Evolutionary conservation across 169 alveolate genomes (phyloP), one percentile per base, ranked within the genome.

Genomic region (Cryptosporidium xiaoi): DNA sequence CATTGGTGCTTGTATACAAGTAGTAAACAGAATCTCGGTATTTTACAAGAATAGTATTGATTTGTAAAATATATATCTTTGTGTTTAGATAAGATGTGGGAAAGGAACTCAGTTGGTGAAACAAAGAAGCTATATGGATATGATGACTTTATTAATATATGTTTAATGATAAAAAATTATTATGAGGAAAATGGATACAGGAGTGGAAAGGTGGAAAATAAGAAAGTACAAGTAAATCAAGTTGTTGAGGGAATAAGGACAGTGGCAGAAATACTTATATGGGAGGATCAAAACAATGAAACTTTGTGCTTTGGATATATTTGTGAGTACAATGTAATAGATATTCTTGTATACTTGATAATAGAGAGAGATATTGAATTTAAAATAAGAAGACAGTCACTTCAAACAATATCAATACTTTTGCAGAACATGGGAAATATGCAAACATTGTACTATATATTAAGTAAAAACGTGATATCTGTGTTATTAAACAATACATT

Each of bases 241-340:
- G 24, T 77, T 20, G 71, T 77, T 13, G 87, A 77, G 51, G 34
- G 36, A 16, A 77, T 77, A 44, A 65, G 87, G n/a, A 46, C 46
- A 1, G 64, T 77, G 40, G 87, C 87, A 1, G 87, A 77, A 44
- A 66, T 77, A 31, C 34, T 77, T 20, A 56, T 77, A 13, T 77
- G 87, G 87, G 87, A 62, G 33, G 87, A 77, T 40, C 87, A 77
- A 24, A 77, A 77, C 48, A 62, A 77, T 5, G 87, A 77, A 6
- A 60, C 53, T 24, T 68, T 68, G 8, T 77, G 29, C 71, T 77
- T 77, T 77, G 87, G 64, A 36, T 16, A 58, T 2, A 18, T 51
- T 1, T 77, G 87, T 27, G 64, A 56, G 29, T 60, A 56, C 27
- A 7, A 62, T 10, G 64, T 77, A 51, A 24, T 77, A 24, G 29